These are phyloP conservation scores for Omphalotus guepiniiformis DNA, from an alignment of 768 basidiomycete genomes.

Conservation along the genomic window DNA sequence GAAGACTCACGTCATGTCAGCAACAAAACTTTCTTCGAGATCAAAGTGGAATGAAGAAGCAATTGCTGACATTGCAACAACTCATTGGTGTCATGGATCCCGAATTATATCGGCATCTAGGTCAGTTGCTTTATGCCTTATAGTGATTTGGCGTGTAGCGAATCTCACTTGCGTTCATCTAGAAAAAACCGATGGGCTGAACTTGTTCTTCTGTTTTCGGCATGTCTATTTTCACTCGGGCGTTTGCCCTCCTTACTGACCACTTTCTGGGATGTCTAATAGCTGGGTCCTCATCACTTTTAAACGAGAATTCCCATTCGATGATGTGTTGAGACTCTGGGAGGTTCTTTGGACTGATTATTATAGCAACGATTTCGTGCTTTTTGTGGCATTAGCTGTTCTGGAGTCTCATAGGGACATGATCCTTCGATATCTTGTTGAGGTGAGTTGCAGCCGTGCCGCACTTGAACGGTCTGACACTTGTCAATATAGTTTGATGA, in stretches of 20 bases:
- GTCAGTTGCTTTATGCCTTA: constrained; percentile 32
- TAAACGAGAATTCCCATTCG: constrained; percentile 95
- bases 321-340: constrained; percentile 88
- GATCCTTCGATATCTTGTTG: constrained; percentile 90
- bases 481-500: constrained; percentile 62
- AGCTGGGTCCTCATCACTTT: constrained; percentile 92
- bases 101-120: constrained; percentile 87
- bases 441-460: constrained; percentile 50
- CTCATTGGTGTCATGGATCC: constrained; percentile 94
- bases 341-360: constrained; percentile 93
- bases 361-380: constrained; percentile 82
- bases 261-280: constrained; percentile 2
- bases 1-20: constrained; percentile 33
- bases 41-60: constrained; percentile 97
- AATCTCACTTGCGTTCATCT: constrained; percentile 1
- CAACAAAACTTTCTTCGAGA: constrained; percentile 94
- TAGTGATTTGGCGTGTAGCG: background rate
- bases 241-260: too few species aligned
- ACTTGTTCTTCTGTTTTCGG: constrained; percentile 98
- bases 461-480: constrained; percentile 5
- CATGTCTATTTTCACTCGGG: constrained; percentile 30
- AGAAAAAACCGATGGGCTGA: constrained; percentile 88
- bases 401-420: constrained; percentile 95
- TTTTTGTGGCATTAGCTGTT: constrained; percentile 92
- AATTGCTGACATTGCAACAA: constrained; percentile 84